These are phyloP conservation scores for Gentiana macrophylla DNA, from an alignment of 257 asterid species.

Conservation along the genomic window DNA sequence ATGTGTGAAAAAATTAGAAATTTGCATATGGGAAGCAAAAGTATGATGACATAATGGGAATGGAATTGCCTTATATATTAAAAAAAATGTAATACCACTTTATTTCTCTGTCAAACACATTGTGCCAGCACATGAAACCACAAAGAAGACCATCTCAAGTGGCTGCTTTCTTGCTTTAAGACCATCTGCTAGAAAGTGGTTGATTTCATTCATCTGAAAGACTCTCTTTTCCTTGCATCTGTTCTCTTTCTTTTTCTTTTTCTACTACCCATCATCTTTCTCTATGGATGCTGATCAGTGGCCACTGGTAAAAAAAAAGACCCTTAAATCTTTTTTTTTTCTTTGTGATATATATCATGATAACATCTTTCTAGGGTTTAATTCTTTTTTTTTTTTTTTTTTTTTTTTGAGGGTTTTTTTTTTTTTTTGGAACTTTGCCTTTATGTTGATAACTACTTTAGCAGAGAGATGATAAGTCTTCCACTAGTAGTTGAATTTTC, in stretches of 20 bases:
- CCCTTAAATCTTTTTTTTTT: slow-evolving; percentile 22
- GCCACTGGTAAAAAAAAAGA: slow-evolving; percentile 78
- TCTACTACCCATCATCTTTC: slow-evolving; percentile 15
- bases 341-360: slow-evolving; percentile 36
- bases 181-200: slow-evolving; percentile 41
- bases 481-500: slow-evolving; percentile 26
- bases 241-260: slow-evolving; percentile 16
- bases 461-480: slow-evolving; percentile 30
- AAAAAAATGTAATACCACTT: background rate
- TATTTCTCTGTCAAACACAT: slow-evolving; percentile 9
- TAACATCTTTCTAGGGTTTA: slow-evolving; percentile 32
- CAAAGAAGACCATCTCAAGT: slow-evolving; percentile 46
- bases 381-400: slow-evolving; percentile 16
- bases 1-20: background rate
- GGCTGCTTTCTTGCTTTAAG: slow-evolving; percentile 54
- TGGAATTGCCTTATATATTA: no score
- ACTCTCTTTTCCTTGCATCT: slow-evolving; percentile 13
- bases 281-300: slow-evolving; percentile 91
- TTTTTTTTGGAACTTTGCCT: slow-evolving; percentile 6
- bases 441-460: slow-evolving; percentile 16
- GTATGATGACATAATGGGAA: background rate
- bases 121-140: slow-evolving; percentile 43
- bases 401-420: slow-evolving; percentile 19
- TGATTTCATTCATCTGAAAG: slow-evolving; percentile 37
- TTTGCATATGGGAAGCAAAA: slow-evolving; percentile 12